Evolutionary conservation across 139 green algal genomes (phyloP), one percentile per base, ranked within the genome.

Genomic region (Raphidocelis subcapitata): DNA sequence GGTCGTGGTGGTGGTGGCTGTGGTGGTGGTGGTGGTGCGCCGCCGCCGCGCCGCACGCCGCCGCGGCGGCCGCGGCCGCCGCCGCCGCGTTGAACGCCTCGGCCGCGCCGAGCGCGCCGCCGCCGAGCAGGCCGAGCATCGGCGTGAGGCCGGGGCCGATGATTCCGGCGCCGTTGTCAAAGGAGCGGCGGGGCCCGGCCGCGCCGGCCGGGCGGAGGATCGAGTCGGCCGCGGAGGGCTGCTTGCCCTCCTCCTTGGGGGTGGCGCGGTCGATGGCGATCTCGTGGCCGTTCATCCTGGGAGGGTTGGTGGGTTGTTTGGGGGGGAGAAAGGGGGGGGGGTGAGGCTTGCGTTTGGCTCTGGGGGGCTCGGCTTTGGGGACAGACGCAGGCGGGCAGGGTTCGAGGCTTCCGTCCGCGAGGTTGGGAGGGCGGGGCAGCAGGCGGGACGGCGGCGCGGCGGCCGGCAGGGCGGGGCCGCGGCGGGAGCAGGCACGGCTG

Each of bases 241-340:
- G 35, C 33, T 51, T 56, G 67, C 66, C 70, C 3, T 77, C 70
- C 16, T 77, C 92, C 79, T 97, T 97, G 33, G 92, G 92, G 0
- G 89, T 95, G 4, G 92, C 92, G 20, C 89, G 65, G 81, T 97
- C 91, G 23, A 97, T 91, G 23, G 91, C 91, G 24, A 97, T 84
- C 73, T 97, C 92, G 54, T 93, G 86, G 29, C 90, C 92, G 52
- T 91, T 86, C 57, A 97, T 79, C 62, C 71, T 77, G 75, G 29
- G 73, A 16, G 47, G 4, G 41, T 8, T 8, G 41, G 12, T 20
- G 41, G 41, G 41, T 20, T 20, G 41, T 8, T 8, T 8, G 12
- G 41, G 41, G 41, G 41, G 41, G 12, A 8, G 12, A 12, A 49
- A 12, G 41, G 12, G 41, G 41, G 41, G 8, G 12, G 41, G 8